Evolutionary conservation across 345 rosid species (phyloP).

Genomic region (Brassica napus): Da-Ae NC_063449.1:43114501-43115000

Average conservation of each 20-base stretch:
- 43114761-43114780: not conserved
- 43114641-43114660: conserved; percentile 7
- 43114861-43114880: not conserved
- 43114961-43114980: not conserved
- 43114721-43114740: conserved; percentile 1
- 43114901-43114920: not conserved
- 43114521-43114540: conserved; percentile 1
- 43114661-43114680: conserved; percentile 31
- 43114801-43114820: not conserved
- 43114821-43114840: not conserved
- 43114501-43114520: not conserved
- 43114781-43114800: not conserved
- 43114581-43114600: not conserved
- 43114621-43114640: conserved; percentile 17
- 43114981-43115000: not conserved
- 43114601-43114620: conserved; percentile 24
- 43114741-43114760: not conserved
- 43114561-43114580: conserved; percentile 16
- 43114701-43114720: conserved; percentile 29
- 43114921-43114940: not conserved
- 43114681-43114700: conserved; percentile 16
- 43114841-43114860: not conserved
- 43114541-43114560: not conserved
- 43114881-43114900: no score
- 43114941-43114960: not conserved